Percentiles rank a stretch among this genome's conserved stretches.
Evolutionary conservation across 2,329 filamentous ascomycete genomes (phyloP).

Genomic region (Hysterium pulicare): DNA sequence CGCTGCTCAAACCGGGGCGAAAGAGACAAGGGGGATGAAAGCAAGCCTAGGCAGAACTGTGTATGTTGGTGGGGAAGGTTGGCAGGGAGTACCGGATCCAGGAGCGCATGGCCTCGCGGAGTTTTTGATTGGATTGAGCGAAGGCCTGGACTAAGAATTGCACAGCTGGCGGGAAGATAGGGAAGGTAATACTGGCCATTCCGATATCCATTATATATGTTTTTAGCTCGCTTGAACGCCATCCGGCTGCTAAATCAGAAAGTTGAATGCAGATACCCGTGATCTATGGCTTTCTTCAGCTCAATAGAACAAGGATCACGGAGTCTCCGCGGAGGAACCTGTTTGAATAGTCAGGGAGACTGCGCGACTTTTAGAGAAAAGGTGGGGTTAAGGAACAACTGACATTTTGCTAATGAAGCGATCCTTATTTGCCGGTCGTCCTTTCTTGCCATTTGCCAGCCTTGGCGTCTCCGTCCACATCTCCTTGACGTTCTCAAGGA

Average conservation of each 20-base stretch:
- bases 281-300: conserved; percentile 46
- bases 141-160: conserved; percentile 41
- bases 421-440: conserved; percentile 92
- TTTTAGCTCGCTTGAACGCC: too few species aligned
- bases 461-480: conserved; percentile 98
- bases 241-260: too few species aligned
- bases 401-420: conserved; percentile 97
- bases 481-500: conserved; percentile 94
- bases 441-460: conserved; percentile 80
- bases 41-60: conserved; percentile 81
- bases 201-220: conserved; percentile 30
- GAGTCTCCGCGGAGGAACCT: conserved; percentile 86
- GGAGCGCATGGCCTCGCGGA: conserved; percentile 75
- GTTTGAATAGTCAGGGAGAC: conserved; percentile 3
- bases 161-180: conserved; percentile 17
- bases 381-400: conserved; percentile 34
- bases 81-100: conserved; percentile 69
- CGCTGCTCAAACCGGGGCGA: conserved; percentile 71
- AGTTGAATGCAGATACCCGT: background rate
- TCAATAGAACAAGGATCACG: conserved; percentile 81
- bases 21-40: conserved; percentile 87
- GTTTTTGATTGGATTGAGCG: conserved; percentile 76
- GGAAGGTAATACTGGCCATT: conserved; percentile 20
- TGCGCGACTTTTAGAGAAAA: background rate
- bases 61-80: conserved; percentile 75